phyloP scores from a whole-genome alignment of 306 rosid genomes.

The Medicago lupulina region DNA sequence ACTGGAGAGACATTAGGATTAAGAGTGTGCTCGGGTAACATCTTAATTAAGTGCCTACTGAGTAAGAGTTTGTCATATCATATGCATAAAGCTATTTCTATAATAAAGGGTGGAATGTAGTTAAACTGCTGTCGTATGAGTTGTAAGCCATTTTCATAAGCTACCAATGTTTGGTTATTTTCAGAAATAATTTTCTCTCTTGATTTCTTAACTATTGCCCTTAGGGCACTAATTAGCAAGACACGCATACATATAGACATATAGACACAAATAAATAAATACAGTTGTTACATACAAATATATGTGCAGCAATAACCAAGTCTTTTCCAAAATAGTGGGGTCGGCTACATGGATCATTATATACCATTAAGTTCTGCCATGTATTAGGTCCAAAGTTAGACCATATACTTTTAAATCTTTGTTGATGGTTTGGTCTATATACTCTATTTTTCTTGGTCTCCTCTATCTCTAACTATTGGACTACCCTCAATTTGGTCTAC shows the following conservation, averaged over 20 bases:
- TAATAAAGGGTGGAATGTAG: neutral
- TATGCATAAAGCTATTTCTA: neutral
- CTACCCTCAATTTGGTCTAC: neutral
- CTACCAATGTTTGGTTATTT: neutral
- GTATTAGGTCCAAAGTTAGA: conserved; percentile 1
- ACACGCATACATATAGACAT: neutral
- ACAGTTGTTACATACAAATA: neutral
- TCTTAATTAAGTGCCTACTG: neutral
- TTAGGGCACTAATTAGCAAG: neutral
- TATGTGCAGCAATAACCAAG: neutral
- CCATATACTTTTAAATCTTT: neutral
- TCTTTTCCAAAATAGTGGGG: neutral
- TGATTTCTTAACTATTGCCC: neutral
- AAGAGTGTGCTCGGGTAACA: neutral
- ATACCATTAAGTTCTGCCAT: neutral
- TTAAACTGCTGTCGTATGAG: neutral
- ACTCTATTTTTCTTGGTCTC: conserved; percentile 9
- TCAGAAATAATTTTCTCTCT: neutral
- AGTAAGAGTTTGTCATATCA: neutral
- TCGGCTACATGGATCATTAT: neutral
- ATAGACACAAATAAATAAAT: neutral
- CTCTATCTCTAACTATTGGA: neutral
- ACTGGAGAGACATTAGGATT: neutral
- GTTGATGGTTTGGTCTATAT: neutral
- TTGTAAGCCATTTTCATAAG: neutral